These are phyloP conservation scores for Bigelowiella natans DNA, from an alignment of 78 protist genomes.

Conservation along the genomic window DNA sequence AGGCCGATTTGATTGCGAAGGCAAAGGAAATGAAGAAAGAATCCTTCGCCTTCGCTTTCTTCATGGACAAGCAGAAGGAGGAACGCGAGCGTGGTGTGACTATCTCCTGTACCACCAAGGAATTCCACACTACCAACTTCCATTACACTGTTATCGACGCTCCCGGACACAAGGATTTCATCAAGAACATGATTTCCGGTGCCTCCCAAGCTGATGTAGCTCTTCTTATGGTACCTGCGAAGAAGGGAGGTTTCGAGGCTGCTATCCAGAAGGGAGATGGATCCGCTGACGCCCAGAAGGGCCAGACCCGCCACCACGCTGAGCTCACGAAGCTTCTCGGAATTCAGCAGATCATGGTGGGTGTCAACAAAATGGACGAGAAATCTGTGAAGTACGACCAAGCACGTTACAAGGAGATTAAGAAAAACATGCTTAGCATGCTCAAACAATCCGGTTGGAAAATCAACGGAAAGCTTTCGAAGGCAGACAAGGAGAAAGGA, in stretches of 20 bases:
- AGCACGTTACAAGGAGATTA: slow-evolving; percentile 51
- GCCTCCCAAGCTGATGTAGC: slow-evolving; percentile 81
- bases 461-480: neutral
- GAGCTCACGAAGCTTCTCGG: slow-evolving; percentile 48
- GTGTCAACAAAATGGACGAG: slow-evolving; percentile 50
- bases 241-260: slow-evolving; percentile 42
- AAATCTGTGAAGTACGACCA: slow-evolving; percentile 32
- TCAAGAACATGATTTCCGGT: slow-evolving; percentile 99
- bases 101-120: slow-evolving; percentile 79
- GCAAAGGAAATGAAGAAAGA: slow-evolving; percentile 89
- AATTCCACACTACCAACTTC: slow-evolving; percentile 92
- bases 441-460: slow-evolving; percentile 54
- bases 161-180: slow-evolving; percentile 96
- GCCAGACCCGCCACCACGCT: slow-evolving; percentile 63
- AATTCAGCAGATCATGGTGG: slow-evolving; percentile 40
- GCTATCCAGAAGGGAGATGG: slow-evolving; percentile 49
- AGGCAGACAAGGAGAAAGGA: neutral
- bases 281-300: slow-evolving; percentile 18
- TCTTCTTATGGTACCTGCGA: slow-evolving; percentile 46
- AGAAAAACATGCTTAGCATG: slow-evolving; percentile 37
- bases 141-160: slow-evolving; percentile 98
- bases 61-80: slow-evolving; percentile 91
- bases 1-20: slow-evolving; percentile 69
- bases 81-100: slow-evolving; percentile 84
- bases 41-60: slow-evolving; percentile 97